Evolutionary conservation across 2,329 filamentous ascomycete species (phyloP).

Genomic region (Xylariomycetidae sp.): DNA sequence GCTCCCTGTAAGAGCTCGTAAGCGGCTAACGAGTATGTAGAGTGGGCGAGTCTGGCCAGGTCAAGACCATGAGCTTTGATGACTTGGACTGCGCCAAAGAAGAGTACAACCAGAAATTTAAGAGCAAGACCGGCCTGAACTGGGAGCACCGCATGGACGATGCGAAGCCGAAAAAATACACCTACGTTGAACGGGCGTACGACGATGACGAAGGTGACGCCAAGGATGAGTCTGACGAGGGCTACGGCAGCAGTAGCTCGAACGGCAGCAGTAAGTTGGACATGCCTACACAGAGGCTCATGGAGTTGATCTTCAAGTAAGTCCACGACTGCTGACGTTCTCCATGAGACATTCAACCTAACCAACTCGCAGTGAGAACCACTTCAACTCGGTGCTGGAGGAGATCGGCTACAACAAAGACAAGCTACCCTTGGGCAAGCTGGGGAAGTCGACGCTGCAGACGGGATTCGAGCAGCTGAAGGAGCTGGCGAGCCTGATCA

Average conservation of each 20-base stretch:
- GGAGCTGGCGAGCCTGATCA: conserved; percentile 59
- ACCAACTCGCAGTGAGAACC: conserved; percentile 36
- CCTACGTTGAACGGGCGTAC: conserved; percentile 11
- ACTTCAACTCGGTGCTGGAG: conserved; percentile 59
- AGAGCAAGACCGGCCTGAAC: conserved; percentile 12
- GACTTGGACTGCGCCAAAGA: conserved; percentile 10
- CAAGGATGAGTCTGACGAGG: conserved; percentile 7
- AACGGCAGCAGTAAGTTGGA: conserved; percentile 9
- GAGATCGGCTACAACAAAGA: conserved; percentile 63
- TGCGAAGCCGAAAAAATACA: conserved; percentile 13
- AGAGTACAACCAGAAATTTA: conserved; percentile 13
- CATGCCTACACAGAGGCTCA: conserved; percentile 46
- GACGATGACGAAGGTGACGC: conserved; percentile 8
- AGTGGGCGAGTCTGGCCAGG: conserved; percentile 13
- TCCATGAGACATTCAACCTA: too few species aligned
- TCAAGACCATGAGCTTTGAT: conserved; percentile 12
- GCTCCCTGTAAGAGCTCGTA: not conserved
- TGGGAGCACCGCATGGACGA: conserved; percentile 12
- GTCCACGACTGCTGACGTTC: not conserved
- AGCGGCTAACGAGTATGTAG: conserved; percentile 2
- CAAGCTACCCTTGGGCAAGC: conserved; percentile 74
- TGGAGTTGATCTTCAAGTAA: conserved; percentile 73
- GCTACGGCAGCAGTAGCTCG: conserved; percentile 4
- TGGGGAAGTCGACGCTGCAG: conserved; percentile 69
- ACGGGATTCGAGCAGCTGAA: conserved; percentile 71